A percentile compares a stretch with the other conserved stretches of the same genome.
phyloP scores from a whole-genome alignment of 2,329 filamentous ascomycete species.

The Fusarium floridanum region DNA sequence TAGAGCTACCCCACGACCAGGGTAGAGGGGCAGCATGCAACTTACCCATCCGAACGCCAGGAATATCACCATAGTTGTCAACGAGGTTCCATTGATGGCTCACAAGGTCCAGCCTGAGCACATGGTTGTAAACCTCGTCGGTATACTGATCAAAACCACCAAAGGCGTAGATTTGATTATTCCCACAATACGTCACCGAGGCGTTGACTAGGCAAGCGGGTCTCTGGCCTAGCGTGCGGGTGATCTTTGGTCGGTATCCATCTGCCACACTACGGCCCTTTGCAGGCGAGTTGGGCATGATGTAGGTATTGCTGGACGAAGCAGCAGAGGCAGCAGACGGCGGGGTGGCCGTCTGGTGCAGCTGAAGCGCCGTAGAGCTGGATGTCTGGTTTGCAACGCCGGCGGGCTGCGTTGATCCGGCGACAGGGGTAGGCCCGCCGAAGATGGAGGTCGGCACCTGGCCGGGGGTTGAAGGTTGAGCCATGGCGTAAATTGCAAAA shows the following conservation, averaged over 20 bases:
- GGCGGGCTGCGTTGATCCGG: constrained; percentile 43
- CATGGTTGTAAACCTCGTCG: constrained; percentile 99
- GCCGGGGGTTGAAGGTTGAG: constrained; percentile 60
- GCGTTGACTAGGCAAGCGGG: constrained; percentile 97
- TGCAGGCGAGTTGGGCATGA: constrained; percentile 88
- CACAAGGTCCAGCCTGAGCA: constrained; percentile 86
- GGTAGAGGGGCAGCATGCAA: not conserved
- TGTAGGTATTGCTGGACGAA: constrained; percentile 82
- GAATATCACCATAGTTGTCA: constrained; percentile 98
- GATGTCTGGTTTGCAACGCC: constrained; percentile 45
- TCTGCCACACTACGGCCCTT: constrained; percentile 76
- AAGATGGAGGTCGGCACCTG: constrained; percentile 61
- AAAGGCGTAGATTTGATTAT: constrained; percentile 98
- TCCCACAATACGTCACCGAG: constrained; percentile 97
- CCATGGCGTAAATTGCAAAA: constrained; percentile 53
- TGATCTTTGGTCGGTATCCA: constrained; percentile 87
- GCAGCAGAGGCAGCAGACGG: constrained; percentile 50
- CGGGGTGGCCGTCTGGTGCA: constrained; percentile 37
- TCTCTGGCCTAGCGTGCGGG: constrained; percentile 80
- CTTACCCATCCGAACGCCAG: constrained; percentile 94
- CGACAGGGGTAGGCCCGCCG: constrained; percentile 54
- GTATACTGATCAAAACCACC: constrained; percentile 99
- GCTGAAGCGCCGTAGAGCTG: constrained; percentile 43
- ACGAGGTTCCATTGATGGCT: constrained; percentile 95
- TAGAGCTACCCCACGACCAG: constrained; percentile 6